phyloP scores from a whole-genome alignment of 1,284 basidiomycete species.

The Heterobasidion occidentale region DNA sequence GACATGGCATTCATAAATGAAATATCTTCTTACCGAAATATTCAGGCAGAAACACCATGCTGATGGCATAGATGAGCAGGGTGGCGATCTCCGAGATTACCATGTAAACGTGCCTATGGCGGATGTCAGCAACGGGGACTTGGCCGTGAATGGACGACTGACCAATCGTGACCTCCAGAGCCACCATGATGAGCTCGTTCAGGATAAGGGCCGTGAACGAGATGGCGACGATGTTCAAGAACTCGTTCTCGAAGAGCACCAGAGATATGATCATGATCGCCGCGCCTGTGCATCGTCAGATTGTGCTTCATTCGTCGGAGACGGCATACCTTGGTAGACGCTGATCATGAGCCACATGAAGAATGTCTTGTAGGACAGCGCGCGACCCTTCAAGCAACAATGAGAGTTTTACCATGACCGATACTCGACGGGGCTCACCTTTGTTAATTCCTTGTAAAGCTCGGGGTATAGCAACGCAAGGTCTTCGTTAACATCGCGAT shows the following conservation, averaged over 20 bases:
- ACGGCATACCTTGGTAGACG: constrained; percentile 81
- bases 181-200: constrained; percentile 99
- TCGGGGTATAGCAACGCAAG: constrained; percentile 94
- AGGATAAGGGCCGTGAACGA: constrained; percentile 95
- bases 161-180: constrained; percentile 98
- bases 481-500: constrained; percentile 94
- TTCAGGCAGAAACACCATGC: constrained; percentile 91
- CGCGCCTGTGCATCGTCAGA: constrained; percentile 48
- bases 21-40: constrained; percentile 74
- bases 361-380: constrained; percentile 94
- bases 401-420: constrained; percentile 4
- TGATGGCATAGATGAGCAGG: constrained; percentile 82
- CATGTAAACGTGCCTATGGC: constrained; percentile 94
- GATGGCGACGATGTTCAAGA: constrained; percentile 96
- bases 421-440: constrained; percentile 40
- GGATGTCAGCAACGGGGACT: constrained; percentile 3
- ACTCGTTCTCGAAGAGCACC: constrained; percentile 94
- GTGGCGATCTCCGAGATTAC: constrained; percentile 88
- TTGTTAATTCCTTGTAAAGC: constrained; percentile 95
- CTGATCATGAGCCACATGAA: constrained; percentile 98
- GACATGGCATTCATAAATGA: neutral
- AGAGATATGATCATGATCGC: constrained; percentile 99
- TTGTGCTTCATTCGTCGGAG: neutral
- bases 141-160: constrained; percentile 15
- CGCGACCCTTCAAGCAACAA: constrained; percentile 60